Conservation (phyloP, 371 early-diverging fungal species). For the Enterocytospora artemiae region DNA sequence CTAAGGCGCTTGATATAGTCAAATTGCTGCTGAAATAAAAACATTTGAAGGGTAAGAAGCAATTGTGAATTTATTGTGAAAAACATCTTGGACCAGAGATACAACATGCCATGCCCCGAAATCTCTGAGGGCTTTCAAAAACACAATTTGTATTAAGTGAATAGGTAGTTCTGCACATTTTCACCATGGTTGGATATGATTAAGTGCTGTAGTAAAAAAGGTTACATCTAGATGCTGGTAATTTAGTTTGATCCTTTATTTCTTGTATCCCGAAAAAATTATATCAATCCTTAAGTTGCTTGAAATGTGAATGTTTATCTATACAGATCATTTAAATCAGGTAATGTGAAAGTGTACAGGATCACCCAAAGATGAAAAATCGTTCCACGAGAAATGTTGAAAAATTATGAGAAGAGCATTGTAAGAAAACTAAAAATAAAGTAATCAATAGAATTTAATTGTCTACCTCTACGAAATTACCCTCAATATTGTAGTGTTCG, state of each 20-base stretch:
- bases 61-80: background rate
- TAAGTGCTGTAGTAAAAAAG: too few species aligned
- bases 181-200: too few species aligned
- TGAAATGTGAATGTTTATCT: too few species aligned
- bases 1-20: slow-evolving; percentile 37
- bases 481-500: slow-evolving; percentile 49
- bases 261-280: too few species aligned
- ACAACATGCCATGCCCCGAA: background rate
- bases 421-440: background rate
- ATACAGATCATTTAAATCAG: too few species aligned
- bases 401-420: background rate
- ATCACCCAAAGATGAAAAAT: too few species aligned
- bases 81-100: background rate
- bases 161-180: too few species aligned
- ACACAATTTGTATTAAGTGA: background rate
- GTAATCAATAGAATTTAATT: background rate
- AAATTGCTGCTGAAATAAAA: slow-evolving; percentile 40
- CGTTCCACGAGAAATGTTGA: too few species aligned
- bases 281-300: too few species aligned
- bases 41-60: slow-evolving; percentile 10
- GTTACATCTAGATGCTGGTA: too few species aligned
- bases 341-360: too few species aligned
- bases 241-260: too few species aligned
- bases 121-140: background rate
- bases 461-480: slow-evolving; percentile 41